Conservation (phyloP, 768 basidiomycete species). For the Pleurotus tuber-regium region DNA sequence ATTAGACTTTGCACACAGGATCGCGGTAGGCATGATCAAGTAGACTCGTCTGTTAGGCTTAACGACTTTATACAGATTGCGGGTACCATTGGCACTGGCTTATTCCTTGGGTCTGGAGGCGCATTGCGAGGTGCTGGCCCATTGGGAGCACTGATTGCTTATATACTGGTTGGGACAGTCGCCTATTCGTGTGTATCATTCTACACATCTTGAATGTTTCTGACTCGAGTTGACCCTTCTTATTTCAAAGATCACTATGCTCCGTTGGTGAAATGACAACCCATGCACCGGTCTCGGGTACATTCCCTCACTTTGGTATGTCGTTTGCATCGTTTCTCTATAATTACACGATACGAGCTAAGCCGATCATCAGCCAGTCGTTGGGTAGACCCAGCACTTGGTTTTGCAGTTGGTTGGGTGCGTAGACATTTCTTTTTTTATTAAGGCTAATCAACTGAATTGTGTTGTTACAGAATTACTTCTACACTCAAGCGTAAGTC, state of each 20-base stretch:
- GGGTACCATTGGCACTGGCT: slow-evolving; percentile 72
- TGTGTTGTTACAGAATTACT: slow-evolving; percentile 28
- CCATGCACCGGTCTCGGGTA: slow-evolving; percentile 74
- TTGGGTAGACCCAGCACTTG: slow-evolving; percentile 59
- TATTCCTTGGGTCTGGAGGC: slow-evolving; percentile 69
- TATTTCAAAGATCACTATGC: slow-evolving; percentile 47
- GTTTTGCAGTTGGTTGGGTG: slow-evolving; percentile 58
- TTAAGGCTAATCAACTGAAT: background rate
- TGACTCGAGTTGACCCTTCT: background rate
- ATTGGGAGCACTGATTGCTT: slow-evolving; percentile 63
- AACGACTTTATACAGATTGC: slow-evolving; percentile 44
- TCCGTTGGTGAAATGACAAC: slow-evolving; percentile 80
- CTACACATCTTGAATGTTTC: too few relatives aligned
- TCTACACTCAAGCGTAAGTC: slow-evolving; percentile 37
- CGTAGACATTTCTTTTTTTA: slow-evolving; percentile 12
- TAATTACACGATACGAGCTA: background rate
- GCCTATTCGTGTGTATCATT: slow-evolving; percentile 52
- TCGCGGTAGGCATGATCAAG: slow-evolving; percentile 47
- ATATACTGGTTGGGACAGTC: slow-evolving; percentile 60
- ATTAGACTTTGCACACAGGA: slow-evolving; percentile 34
- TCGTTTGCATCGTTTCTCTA: background rate
- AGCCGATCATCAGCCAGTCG: slow-evolving; percentile 35
- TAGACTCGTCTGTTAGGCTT: background rate
- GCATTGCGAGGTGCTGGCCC: slow-evolving; percentile 63
- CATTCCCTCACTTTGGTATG: slow-evolving; percentile 70